These are phyloP conservation scores for Themeda triandra DNA, from an alignment of 176 grass and related monocot genomes.

Conservation along the genomic window DNA sequence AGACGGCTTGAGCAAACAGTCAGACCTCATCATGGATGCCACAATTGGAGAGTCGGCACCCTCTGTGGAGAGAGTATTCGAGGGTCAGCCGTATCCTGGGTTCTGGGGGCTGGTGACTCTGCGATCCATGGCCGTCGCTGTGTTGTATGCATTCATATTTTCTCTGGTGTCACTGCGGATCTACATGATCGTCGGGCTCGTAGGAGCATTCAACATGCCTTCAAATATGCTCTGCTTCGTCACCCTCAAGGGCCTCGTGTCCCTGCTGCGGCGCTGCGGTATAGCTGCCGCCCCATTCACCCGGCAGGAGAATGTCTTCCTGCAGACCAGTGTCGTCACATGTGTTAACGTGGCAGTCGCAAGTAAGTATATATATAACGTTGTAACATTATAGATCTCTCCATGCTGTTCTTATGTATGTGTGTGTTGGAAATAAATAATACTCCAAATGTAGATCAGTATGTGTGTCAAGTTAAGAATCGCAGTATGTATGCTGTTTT, in stretches of 20 bases:
- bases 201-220: conserved; percentile 50
- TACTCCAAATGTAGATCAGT: background rate
- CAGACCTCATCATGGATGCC: conserved; percentile 24
- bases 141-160: conserved; percentile 35
- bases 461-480: background rate
- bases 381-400: background rate
- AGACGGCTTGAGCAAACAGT: background rate
- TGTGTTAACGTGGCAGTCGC: conserved; percentile 28
- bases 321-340: conserved; percentile 34
- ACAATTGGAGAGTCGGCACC: conserved; percentile 17
- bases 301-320: conserved; percentile 56
- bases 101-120: conserved; percentile 39
- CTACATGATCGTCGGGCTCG: conserved; percentile 50
- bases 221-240: conserved; percentile 51
- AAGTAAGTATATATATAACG: conserved; percentile 6
- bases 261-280: conserved; percentile 6
- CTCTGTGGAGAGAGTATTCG: conserved; percentile 57
- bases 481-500: too few species aligned
- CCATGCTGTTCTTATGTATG: background rate
- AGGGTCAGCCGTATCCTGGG: conserved; percentile 21
- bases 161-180: conserved; percentile 43
- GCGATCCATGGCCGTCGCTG: conserved; percentile 33
- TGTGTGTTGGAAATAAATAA: background rate
- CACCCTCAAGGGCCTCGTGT: conserved; percentile 27
- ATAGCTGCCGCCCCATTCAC: conserved; percentile 35